Percentiles rank a stretch among this genome's conserved stretches.
phyloP scores from a whole-genome alignment of 257 asterid species.

The Marsdenia floribunda region DNA sequence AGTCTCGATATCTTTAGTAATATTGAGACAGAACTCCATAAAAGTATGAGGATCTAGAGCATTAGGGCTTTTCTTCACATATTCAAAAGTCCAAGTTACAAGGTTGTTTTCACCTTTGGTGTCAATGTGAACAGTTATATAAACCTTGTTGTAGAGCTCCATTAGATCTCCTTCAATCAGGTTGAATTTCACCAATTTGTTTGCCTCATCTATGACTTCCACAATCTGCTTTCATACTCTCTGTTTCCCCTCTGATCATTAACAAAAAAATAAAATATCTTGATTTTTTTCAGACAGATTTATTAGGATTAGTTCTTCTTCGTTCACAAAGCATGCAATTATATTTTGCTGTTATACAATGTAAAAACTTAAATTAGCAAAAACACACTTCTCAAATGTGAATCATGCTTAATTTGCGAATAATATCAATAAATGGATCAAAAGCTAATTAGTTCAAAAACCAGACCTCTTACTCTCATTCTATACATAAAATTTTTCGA shows the following conservation, averaged over 20 bases:
- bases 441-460: no score
- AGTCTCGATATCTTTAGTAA: conserved; percentile 24
- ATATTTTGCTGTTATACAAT: no score
- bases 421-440: no score
- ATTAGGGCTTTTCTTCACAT: conserved; percentile 5
- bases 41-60: conserved; percentile 11
- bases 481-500: no score
- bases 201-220: conserved; percentile 26
- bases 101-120: conserved; percentile 3
- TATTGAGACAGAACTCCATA: background rate
- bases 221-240: conserved; percentile 12
- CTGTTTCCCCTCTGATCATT: conserved; percentile 20
- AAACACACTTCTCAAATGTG: no score
- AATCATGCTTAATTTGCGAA: no score
- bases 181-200: conserved; percentile 22
- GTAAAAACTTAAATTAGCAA: no score
- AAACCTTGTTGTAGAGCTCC: conserved; percentile 13
- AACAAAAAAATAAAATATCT: background rate
- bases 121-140: conserved; percentile 15
- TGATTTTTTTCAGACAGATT: background rate
- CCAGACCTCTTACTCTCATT: no score
- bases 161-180: conserved; percentile 21
- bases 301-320: no score
- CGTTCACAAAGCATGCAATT: no score
- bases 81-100: conserved; percentile 22